Evolutionary conservation across 192 early-diverging fungal species (phyloP).

Genomic region (Coemansia javaensis): DNA sequence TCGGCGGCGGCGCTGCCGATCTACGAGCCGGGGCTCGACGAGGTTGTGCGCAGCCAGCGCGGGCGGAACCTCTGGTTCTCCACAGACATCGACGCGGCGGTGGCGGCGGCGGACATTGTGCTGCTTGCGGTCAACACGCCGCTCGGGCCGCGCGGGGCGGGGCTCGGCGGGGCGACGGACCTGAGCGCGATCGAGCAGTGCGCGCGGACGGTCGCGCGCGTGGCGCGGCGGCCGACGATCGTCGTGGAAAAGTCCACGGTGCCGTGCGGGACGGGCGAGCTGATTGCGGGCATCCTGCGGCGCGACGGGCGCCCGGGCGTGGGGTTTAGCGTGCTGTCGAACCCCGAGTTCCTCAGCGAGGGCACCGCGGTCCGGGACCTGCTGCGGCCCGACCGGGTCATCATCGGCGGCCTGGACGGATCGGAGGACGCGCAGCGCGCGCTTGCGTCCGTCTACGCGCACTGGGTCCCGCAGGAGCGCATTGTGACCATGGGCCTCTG

Average conservation of each 20-base stretch:
- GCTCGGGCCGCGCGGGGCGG: conserved; percentile 63
- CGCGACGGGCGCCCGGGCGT: conserved; percentile 59
- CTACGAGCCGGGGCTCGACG: conserved; percentile 88
- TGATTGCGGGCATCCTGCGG: conserved; percentile 78
- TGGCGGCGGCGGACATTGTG: conserved; percentile 78
- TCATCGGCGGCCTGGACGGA: conserved; percentile 78
- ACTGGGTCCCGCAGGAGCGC: conserved; percentile 78
- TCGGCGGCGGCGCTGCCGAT: conserved; percentile 77
- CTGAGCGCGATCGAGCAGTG: conserved; percentile 69
- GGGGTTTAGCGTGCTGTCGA: conserved; percentile 81
- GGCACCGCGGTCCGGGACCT: conserved; percentile 85
- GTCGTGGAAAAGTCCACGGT: conserved; percentile 95
- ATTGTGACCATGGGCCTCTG: conserved; percentile 90
- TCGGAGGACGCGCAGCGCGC: conserved; percentile 74
- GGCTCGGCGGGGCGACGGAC: conserved; percentile 75
- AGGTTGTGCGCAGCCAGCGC: conserved; percentile 69
- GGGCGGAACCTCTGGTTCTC: conserved; percentile 84
- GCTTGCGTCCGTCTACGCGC: conserved; percentile 71
- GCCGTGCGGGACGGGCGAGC: conserved; percentile 84
- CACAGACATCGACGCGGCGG: conserved; percentile 73
- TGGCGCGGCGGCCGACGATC: conserved; percentile 76
- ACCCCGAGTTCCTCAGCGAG: conserved; percentile 95
- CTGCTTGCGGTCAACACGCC: conserved; percentile 94
- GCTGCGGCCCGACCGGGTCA: conserved; percentile 79
- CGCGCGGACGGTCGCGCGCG: conserved; percentile 74